Percentiles rank a stretch among this genome's conserved stretches.
phyloP scores from a whole-genome alignment of 306 rosid genomes.

The Vigna unguiculata region DNA sequence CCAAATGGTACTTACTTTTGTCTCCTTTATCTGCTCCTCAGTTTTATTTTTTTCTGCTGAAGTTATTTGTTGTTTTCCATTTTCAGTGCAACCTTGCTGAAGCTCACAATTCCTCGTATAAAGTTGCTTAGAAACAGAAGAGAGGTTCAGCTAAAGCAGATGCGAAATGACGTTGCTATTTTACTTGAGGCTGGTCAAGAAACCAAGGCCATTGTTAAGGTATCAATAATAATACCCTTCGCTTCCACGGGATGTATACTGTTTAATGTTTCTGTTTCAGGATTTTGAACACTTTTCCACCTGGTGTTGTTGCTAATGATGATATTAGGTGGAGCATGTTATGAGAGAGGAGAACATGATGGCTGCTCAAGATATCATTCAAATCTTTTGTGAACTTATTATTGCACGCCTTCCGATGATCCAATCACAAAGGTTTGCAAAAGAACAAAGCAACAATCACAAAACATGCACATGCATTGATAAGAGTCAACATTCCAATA shows the following conservation, averaged over 20 bases:
- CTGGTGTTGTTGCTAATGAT: conserved; percentile 8
- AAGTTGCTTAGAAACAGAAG: conserved; percentile 88
- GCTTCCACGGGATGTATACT: not conserved
- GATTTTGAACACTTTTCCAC: not conserved
- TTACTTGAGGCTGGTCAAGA: conserved; percentile 98
- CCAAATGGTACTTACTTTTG: conserved; percentile 68
- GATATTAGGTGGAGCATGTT: conserved; percentile 84
- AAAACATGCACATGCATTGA: conserved; percentile 17
- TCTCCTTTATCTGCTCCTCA: not conserved
- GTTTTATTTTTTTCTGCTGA: not conserved
- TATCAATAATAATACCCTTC: conserved; percentile 26
- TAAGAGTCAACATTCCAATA: not conserved
- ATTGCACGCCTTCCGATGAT: conserved; percentile 79
- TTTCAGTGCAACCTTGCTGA: conserved; percentile 85
- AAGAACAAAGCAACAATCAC: conserved; percentile 2
- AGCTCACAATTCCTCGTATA: conserved; percentile 88
- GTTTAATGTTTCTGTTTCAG: conserved; percentile 4
- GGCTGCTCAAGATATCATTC: conserved; percentile 95
- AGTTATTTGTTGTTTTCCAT: conserved; percentile 27
- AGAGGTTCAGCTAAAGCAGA: conserved; percentile 83
- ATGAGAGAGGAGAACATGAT: conserved; percentile 95
- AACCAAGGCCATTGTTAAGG: conserved; percentile 93
- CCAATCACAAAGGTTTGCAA: conserved; percentile 76
- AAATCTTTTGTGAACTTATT: conserved; percentile 81
- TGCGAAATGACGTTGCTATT: conserved; percentile 91